Percentiles rank a stretch among this genome's conserved stretches.
phyloP scores from a whole-genome alignment of 192 early-diverging fungal genomes.

The Piromyces sp. region DNA sequence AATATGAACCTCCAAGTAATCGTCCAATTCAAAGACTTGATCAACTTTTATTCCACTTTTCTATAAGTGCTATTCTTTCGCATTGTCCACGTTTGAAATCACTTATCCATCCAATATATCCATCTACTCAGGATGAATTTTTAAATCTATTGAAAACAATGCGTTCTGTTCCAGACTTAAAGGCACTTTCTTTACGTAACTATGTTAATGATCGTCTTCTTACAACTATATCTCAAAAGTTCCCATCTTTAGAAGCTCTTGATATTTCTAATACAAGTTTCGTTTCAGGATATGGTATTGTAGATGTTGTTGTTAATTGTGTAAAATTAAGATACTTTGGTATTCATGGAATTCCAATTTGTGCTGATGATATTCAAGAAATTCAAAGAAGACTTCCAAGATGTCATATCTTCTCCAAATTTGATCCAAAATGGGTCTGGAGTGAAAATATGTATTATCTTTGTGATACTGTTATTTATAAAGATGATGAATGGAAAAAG shows the following conservation, averaged over 20 bases:
- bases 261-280: background rate
- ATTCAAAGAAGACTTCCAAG: background rate
- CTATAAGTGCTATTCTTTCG: background rate
- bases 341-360: background rate
- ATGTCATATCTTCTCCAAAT: background rate
- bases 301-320: background rate
- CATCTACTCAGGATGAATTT: background rate
- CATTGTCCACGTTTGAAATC: background rate
- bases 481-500: background rate
- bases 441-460: background rate
- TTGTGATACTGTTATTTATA: background rate
- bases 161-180: background rate
- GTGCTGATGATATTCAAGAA: background rate
- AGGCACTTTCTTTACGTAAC: background rate
- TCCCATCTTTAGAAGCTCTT: background rate
- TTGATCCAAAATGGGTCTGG: background rate
- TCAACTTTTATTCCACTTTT: background rate
- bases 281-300: background rate
- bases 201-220: background rate
- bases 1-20: background rate
- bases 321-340: background rate
- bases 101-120: background rate
- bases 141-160: background rate
- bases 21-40: background rate
- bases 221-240: background rate